phyloP scores from a whole-genome alignment of 2,329 filamentous ascomycete species.

The Penicillium sp. region DNA sequence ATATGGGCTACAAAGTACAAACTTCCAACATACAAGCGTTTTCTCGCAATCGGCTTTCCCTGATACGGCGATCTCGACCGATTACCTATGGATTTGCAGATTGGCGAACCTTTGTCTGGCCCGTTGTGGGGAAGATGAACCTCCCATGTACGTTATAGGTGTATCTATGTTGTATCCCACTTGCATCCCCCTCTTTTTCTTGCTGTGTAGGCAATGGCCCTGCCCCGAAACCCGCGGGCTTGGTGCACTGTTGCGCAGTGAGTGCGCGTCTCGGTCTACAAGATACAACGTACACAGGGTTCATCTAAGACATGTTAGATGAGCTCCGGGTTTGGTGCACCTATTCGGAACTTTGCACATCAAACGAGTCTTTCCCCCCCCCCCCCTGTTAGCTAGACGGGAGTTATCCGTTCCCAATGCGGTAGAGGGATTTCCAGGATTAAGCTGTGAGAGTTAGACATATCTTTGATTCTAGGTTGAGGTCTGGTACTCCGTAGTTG shows the following conservation, averaged over 20 bases:
- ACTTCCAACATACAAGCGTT: too few species aligned
- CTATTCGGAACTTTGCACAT: neutral
- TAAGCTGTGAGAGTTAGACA: neutral
- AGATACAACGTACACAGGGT: neutral
- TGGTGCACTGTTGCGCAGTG: constrained; percentile 9
- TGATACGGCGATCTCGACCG: neutral
- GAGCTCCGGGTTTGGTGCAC: neutral
- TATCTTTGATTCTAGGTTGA: neutral
- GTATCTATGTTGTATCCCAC: constrained; percentile 4
- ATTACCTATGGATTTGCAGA: neutral
- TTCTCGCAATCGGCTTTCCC: neutral
- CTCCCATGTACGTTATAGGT: neutral
- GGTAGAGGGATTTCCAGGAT: neutral
- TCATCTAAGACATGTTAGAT: neutral
- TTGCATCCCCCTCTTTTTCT: neutral
- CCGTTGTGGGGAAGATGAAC: constrained; percentile 8
- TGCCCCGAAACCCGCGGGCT: neutral
- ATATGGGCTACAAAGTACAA: too few species aligned
- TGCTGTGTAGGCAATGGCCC: neutral
- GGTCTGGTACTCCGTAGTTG: neutral
- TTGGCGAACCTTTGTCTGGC: neutral
- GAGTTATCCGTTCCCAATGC: neutral
- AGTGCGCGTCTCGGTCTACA: constrained; percentile 5
- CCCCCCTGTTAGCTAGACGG: neutral
- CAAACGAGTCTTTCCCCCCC: neutral